These are phyloP conservation scores for Climacium dendroides DNA, from an alignment of 225 moss, liverwort and hornwort genomes.

Conservation along the genomic window DNA sequence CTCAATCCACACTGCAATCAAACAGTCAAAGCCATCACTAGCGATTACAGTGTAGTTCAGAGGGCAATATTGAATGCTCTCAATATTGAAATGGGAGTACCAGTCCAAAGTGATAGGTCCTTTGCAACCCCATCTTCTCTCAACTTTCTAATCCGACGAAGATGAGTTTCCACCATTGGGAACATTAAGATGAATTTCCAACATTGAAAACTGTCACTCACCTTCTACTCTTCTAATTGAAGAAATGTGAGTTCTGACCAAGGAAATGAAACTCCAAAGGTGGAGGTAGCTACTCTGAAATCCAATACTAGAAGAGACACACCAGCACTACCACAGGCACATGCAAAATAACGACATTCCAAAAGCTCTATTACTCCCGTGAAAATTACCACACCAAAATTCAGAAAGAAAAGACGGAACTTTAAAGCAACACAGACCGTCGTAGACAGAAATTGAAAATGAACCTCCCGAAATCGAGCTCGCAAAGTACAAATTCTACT, in stretches of 20 bases:
- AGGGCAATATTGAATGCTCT: not conserved
- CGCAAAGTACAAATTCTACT: not conserved
- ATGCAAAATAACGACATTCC: not conserved
- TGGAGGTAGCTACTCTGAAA: not conserved
- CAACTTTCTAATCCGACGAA: not conserved
- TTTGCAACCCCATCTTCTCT: not conserved
- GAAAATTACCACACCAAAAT: not conserved
- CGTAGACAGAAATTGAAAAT: not conserved
- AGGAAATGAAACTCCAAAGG: not conserved
- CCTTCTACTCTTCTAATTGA: not conserved
- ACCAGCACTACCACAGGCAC: not conserved
- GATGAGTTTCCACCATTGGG: not conserved
- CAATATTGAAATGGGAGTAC: not conserved
- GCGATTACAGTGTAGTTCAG: not conserved
- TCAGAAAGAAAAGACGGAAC: not conserved
- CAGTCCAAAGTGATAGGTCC: not conserved
- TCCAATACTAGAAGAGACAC: not conserved
- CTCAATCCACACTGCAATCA: not conserved
- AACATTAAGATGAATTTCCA: not conserved
- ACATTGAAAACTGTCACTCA: not conserved
- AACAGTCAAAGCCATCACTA: not conserved
- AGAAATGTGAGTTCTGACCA: no score
- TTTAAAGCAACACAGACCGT: not conserved
- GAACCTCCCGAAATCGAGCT: not conserved
- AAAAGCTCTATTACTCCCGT: not conserved